phyloP scores from a whole-genome alignment of 2,329 filamentous ascomycete species.

The Neopestalotiopsis clavispora region DNA sequence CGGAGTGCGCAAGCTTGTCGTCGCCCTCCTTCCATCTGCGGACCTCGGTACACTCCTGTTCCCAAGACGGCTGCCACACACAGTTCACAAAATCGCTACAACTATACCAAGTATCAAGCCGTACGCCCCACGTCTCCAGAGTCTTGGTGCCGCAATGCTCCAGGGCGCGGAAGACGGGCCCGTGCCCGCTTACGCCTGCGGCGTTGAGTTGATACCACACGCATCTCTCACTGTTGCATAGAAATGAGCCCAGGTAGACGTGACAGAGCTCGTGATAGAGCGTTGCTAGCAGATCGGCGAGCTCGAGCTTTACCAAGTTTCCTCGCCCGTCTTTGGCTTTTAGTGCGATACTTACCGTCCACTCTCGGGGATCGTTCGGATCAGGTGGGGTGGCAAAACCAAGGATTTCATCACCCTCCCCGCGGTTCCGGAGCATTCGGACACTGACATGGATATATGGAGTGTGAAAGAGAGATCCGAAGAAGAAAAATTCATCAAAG shows the following conservation, averaged over 20 bases:
- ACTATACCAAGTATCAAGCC: not conserved
- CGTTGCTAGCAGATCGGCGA: not conserved
- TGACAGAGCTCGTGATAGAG: not conserved
- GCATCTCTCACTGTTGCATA: not conserved
- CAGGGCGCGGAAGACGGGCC: not conserved
- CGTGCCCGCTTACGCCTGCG: not conserved
- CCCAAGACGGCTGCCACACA: not conserved
- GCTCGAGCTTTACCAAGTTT: not conserved
- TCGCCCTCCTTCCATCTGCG: not conserved
- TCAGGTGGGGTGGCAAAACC: no score
- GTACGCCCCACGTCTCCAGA: not conserved
- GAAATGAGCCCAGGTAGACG: not conserved
- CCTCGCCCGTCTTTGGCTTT: not conserved
- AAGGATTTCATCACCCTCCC: no score
- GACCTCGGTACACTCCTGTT: not conserved
- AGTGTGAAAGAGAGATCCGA: not conserved
- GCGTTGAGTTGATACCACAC: not conserved
- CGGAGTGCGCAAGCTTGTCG: not conserved
- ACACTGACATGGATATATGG: not conserved
- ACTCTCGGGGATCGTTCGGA: no score
- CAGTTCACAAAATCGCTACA: not conserved
- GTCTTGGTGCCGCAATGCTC: not conserved
- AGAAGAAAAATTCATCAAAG: conserved; percentile 7
- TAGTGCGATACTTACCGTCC: no score
- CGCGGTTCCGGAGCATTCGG: no score